Evolutionary conservation across 1,284 basidiomycete genomes (phyloP), one percentile per base, ranked within the genome.

Genomic region (Inonotus hispidus): DNA sequence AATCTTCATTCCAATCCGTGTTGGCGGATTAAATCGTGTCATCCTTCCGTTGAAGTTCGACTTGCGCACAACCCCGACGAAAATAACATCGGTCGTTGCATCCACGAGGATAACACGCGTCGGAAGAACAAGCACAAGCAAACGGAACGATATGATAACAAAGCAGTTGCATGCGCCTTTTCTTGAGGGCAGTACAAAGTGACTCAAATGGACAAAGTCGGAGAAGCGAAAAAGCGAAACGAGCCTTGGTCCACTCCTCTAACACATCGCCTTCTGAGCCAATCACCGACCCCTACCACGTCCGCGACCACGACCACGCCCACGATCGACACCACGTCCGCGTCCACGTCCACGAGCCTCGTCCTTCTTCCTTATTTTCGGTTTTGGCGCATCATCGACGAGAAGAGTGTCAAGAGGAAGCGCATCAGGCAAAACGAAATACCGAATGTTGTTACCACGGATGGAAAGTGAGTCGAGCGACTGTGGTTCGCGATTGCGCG

Each of bases 301-400:
- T 37, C 45, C 53, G 13, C 19, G 29, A 14, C 76, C 73, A 2
- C 81, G 76, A 25, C 77, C 74, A 43, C 79, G 69, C n/a, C 76
- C 78, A 19, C 84, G 77, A 32, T 78, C 79, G 6, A 72, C 76
- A 52, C 69, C 76, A 54, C 74, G 72, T 35, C 78, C 76, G 27
- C 79, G 66, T 13, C 82, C 80, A 1, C 88, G 75, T 0, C 87
- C 88, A 38, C 87, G 76, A 1, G 78, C 71, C 47, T 87, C 87
- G 14, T 90, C 88, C 75, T 90, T 90, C 75, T 92, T 92, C 69
- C 86, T 81, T 68, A 72, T 72, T 72, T 97, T 98, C 16, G 96
- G 94, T 75, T 97, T 96, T 4, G 96, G 96, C 35, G 95, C 93
- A 72, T 99, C 97, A 73, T 99, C 96, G 23, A 99, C 95, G 5